A percentile compares a stretch with the other conserved stretches of the same genome.
These are phyloP conservation scores for Podaxis sp. DNA, from an alignment of 768 basidiomycete species.

Conservation along the genomic window DNA sequence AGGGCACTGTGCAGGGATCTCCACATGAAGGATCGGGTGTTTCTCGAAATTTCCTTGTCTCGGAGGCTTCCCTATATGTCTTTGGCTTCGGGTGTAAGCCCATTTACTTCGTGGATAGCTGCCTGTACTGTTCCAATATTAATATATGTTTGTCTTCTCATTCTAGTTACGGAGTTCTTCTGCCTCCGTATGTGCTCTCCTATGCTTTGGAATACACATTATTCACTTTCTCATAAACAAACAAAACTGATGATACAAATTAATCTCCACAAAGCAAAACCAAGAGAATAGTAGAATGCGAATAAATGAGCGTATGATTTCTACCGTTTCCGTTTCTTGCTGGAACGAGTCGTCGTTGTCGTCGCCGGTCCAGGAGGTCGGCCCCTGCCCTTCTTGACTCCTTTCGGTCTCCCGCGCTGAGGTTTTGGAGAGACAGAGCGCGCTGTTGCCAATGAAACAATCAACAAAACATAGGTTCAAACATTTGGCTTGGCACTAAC, in stretches of 20 bases:
- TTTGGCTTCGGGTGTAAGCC: too few relatives aligned
- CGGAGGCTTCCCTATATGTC: too few relatives aligned
- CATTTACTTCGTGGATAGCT: too few relatives aligned
- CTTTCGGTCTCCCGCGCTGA: conserved; percentile 33
- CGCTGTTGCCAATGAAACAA: conserved; percentile 22
- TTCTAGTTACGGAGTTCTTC: too few relatives aligned
- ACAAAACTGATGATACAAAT: conserved; percentile 13
- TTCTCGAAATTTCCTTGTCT: too few relatives aligned
- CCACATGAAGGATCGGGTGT: too few relatives aligned
- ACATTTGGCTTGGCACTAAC: conserved; percentile 34
- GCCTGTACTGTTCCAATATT: too few relatives aligned
- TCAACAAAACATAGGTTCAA: not conserved
- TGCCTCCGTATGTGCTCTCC: too few relatives aligned
- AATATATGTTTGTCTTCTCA: too few relatives aligned
- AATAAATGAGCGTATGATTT: not conserved
- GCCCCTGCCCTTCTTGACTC: conserved; percentile 22
- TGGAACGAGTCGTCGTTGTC: conserved; percentile 30
- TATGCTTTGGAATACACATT: not conserved
- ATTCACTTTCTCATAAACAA: not conserved
- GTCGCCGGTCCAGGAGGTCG: conserved; percentile 27
- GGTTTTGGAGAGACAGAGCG: conserved; percentile 39
- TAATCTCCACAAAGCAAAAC: conserved; percentile 5
- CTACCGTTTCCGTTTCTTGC: conserved; percentile 51
- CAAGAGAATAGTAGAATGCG: conserved; percentile 14
- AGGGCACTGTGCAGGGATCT: too few relatives aligned